Conservation (phyloP, 2,329 filamentous ascomycete genomes). For the Chaetomium olivaceum region DNA sequence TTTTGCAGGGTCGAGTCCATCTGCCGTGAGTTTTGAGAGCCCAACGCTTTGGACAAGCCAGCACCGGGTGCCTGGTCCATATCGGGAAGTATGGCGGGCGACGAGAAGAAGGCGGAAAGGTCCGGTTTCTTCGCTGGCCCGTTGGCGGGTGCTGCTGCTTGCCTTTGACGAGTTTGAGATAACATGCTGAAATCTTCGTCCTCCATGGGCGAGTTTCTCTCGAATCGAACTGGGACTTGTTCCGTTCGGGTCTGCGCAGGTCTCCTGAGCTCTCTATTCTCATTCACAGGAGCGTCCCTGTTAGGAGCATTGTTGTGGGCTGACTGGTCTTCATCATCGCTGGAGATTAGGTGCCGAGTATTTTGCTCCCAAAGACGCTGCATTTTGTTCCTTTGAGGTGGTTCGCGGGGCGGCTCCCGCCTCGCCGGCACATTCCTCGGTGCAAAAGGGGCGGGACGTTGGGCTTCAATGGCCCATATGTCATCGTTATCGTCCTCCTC, state of each 20-base stretch:
- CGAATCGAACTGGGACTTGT: slow-evolving; percentile 1
- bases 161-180: slow-evolving; percentile 33
- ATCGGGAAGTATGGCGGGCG: slow-evolving; percentile 47
- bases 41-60: slow-evolving; percentile 22
- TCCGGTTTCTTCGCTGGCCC: slow-evolving; percentile 44
- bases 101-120: slow-evolving; percentile 59
- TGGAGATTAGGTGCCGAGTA: slow-evolving; percentile 37
- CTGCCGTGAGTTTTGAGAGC: slow-evolving; percentile 9
- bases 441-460: slow-evolving; percentile 45
- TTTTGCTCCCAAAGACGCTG: slow-evolving; percentile 44
- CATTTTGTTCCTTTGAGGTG: slow-evolving; percentile 37
- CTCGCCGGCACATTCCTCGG: slow-evolving; percentile 24
- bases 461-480: slow-evolving; percentile 60
- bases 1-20: slow-evolving; percentile 5
- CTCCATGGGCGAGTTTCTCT: neutral
- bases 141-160: slow-evolving; percentile 22
- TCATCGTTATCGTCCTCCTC: slow-evolving; percentile 44
- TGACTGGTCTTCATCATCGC: slow-evolving; percentile 36
- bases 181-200: slow-evolving; percentile 39
- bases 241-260: slow-evolving; percentile 37
- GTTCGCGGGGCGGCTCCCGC: slow-evolving; percentile 26
- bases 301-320: neutral
- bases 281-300: neutral
- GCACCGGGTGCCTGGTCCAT: slow-evolving; percentile 27
- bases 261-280: slow-evolving; percentile 33